Evolutionary conservation across 2,329 filamentous ascomycete genomes (phyloP), one percentile per base, ranked within the genome.

Genomic region (Hortaea sp.): DNA sequence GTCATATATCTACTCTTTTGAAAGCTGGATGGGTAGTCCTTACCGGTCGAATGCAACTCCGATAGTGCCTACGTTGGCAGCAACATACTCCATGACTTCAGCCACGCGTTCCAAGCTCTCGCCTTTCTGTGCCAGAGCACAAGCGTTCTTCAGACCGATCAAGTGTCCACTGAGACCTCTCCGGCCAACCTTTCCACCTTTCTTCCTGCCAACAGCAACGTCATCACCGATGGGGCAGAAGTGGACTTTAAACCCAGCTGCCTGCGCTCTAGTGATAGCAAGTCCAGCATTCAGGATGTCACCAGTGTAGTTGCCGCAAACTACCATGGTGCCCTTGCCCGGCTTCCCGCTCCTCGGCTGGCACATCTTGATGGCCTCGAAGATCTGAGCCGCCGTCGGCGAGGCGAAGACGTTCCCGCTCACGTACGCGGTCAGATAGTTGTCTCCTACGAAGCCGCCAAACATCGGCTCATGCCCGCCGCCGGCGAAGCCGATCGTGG

Each of bases 241-340:
- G 46, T 70, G 66, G 52, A 75, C 76, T 43, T 67, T 70, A 52
- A 75, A 72, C 12, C 77, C 77, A 20, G 66, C 68, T 5, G 76
- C 74, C 41, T 71, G 71, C 34, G 74, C 78, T 62, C 73, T 78
- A 53, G 78, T 77, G 43, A 74, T 74, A 2, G 78, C 78, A 9
- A 81, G 64, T 1, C 77, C 77, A 53, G 80, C 79, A 58, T 81
- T 78, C 49, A 81, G 65, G 47, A 78, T 78, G 60, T 81, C 78
- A 41, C 78, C 78, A 0, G 78, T 81, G 60, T 82, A 81, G 62
- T 83, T 83, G 40, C 77, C 81, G 49, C 81, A 74, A 42, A 82
- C 73, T 1, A 82, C 66, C 41, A 82, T 74, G 2, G 74, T 75
- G 34, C 79, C 79, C 37, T 50, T 57, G 45, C 53, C 54, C 32